Conservation (phyloP, 345 rosid genomes). For the Leavenworthia alabamica region DNA sequence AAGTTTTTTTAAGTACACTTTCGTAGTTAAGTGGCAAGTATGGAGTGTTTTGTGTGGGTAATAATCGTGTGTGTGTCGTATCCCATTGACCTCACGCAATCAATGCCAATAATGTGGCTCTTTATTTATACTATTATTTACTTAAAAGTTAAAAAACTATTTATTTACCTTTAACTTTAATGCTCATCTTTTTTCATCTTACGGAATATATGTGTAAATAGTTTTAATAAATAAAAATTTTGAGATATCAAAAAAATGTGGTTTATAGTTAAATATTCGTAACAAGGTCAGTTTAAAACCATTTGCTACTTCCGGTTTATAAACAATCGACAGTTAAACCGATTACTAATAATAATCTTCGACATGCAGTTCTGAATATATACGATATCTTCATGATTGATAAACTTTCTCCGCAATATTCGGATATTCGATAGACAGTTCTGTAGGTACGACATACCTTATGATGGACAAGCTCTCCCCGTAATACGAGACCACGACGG, state of each 20-base stretch:
- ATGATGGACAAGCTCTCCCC: too few species aligned
- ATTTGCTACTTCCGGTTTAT: not conserved
- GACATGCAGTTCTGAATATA: too few species aligned
- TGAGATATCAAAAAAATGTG: not conserved
- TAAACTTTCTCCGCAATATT: too few species aligned
- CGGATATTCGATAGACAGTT: too few species aligned
- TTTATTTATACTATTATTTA: too few species aligned
- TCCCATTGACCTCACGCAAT: constrained; percentile 28
- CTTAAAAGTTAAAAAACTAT: not conserved
- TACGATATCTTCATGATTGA: too few species aligned
- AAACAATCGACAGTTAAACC: not conserved
- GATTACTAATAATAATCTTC: not conserved
- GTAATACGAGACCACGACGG: too few species aligned
- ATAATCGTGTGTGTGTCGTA: constrained; percentile 6
- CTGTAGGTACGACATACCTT: too few species aligned
- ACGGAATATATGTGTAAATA: not conserved
- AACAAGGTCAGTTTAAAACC: not conserved
- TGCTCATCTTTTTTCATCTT: not conserved
- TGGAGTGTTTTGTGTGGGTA: not conserved
- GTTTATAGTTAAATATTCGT: not conserved
- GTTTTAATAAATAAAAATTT: not conserved
- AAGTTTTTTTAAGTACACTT: not conserved
- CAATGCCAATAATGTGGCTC: constrained; percentile 15
- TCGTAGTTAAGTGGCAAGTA: not conserved
- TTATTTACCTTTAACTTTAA: constrained; percentile 12